Conservation (phyloP, 768 basidiomycete species). For the Fomitopsis serialis region DNA sequence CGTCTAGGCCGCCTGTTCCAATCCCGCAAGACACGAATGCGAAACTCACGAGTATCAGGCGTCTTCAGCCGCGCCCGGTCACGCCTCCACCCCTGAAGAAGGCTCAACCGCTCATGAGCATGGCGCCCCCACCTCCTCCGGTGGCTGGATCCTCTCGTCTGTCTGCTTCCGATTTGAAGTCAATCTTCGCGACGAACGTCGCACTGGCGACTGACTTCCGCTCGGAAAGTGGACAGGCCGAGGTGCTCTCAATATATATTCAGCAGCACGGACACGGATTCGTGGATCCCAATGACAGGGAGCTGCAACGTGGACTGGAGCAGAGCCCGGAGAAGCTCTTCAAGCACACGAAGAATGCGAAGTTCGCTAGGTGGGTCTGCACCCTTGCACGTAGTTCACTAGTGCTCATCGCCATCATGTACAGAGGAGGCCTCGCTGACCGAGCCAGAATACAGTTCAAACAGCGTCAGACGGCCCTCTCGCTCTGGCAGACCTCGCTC, state of each 20-base stretch:
- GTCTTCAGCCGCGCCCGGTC: background rate
- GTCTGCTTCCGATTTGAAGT: constrained; percentile 26
- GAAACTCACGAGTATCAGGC: background rate
- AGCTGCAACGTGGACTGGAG: constrained; percentile 45
- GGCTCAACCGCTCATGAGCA: constrained; percentile 14
- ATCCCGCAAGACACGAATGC: background rate
- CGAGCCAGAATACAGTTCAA: constrained; percentile 39
- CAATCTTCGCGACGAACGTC: constrained; percentile 48
- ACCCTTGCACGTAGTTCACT: background rate
- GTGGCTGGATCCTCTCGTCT: constrained; percentile 13
- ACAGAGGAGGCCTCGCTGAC: constrained; percentile 54
- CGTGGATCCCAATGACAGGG: constrained; percentile 30
- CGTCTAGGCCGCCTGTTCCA: background rate
- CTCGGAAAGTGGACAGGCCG: constrained; percentile 43
- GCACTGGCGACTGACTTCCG: constrained; percentile 48
- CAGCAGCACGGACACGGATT: constrained; percentile 38
- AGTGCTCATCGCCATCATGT: background rate
- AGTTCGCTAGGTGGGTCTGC: constrained; percentile 41
- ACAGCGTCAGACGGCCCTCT: constrained; percentile 38
- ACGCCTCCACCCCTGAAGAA: background rate
- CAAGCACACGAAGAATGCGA: constrained; percentile 35
- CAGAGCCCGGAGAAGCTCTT: constrained; percentile 53
- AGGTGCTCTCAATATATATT: constrained; percentile 49
- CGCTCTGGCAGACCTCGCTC: constrained; percentile 50
- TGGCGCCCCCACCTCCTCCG: constrained; percentile 23